These are phyloP conservation scores for Trichosporon sp. DNA, from an alignment of 1,284 basidiomycete genomes.

Conservation along the genomic window DNA sequence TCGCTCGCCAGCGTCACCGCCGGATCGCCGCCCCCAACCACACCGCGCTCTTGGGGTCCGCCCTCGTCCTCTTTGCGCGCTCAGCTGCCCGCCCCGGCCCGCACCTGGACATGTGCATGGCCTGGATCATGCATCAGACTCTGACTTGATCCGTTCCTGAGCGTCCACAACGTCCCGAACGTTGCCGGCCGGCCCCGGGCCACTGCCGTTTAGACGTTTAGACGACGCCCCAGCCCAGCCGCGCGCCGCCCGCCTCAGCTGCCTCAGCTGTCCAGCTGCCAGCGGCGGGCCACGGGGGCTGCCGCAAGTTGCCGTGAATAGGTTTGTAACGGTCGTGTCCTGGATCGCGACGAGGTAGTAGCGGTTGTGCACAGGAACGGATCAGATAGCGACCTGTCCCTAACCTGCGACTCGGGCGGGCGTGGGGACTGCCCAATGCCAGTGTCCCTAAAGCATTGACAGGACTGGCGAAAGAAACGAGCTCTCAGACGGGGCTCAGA, in stretches of 20 bases:
- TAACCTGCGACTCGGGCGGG: not conserved
- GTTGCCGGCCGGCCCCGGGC: not conserved
- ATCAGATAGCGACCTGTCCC: not conserved
- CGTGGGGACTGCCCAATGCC: not conserved
- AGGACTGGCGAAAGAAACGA: not conserved
- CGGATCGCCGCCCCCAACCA: not conserved
- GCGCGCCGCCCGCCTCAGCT: too few species aligned
- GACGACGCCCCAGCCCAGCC: not conserved
- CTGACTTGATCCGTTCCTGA: not conserved
- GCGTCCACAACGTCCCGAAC: not conserved
- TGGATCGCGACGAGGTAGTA: conserved; percentile 1
- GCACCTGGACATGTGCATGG: not conserved
- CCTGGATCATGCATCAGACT: not conserved
- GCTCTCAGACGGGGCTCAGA: not conserved
- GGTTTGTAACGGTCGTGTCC: not conserved
- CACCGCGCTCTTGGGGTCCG: not conserved
- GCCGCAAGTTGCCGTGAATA: not conserved
- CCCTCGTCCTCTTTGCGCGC: not conserved
- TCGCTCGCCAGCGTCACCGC: not conserved
- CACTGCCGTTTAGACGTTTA: not conserved
- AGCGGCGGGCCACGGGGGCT: not conserved
- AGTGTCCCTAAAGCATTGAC: not conserved
- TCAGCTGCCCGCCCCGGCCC: not conserved
- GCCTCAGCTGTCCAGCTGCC: too few species aligned
- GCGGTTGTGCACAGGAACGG: conserved; percentile 2